Conservation (phyloP, 352 stramenopile genomes). For the Blastocystis sp. region DNA sequence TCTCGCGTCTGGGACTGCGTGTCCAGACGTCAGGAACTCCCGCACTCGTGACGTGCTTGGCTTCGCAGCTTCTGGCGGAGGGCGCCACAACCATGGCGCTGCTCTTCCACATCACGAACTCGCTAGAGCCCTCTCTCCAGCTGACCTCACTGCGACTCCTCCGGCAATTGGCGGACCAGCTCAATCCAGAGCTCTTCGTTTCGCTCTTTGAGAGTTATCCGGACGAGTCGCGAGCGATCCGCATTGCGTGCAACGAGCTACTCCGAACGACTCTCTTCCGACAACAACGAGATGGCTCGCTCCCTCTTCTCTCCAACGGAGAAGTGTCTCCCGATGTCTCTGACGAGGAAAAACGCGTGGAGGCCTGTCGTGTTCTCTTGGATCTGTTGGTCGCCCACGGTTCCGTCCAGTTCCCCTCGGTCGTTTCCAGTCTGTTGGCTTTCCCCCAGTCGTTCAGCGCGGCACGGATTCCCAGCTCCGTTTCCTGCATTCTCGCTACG, state of each 20-base stretch:
- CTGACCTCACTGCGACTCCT: background rate
- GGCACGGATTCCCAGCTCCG: background rate
- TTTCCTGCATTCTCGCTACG: background rate
- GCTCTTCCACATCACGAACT: background rate
- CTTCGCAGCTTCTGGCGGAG: conserved; percentile 8
- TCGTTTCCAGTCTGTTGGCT: background rate
- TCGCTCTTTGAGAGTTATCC: conserved; percentile 13
- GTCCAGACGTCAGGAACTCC: background rate
- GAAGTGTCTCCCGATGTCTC: too few relatives aligned
- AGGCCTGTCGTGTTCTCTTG: background rate
- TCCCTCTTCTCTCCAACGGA: too few relatives aligned
- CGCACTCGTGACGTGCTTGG: background rate
- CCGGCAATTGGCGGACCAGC: background rate
- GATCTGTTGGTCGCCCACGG: background rate
- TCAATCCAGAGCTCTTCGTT: background rate
- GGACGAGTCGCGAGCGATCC: background rate
- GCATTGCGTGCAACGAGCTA: background rate
- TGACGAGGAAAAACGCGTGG: background rate
- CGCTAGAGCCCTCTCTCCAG: background rate
- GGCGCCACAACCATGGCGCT: background rate
- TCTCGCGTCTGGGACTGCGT: background rate
- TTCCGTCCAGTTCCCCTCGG: background rate
- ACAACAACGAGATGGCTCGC: background rate
- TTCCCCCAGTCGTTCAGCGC: background rate
- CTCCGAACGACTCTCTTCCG: background rate